Base-by-base conservation (phyloP, 371 early-diverging fungal species). In the Synchytrium microbalum region DNA sequence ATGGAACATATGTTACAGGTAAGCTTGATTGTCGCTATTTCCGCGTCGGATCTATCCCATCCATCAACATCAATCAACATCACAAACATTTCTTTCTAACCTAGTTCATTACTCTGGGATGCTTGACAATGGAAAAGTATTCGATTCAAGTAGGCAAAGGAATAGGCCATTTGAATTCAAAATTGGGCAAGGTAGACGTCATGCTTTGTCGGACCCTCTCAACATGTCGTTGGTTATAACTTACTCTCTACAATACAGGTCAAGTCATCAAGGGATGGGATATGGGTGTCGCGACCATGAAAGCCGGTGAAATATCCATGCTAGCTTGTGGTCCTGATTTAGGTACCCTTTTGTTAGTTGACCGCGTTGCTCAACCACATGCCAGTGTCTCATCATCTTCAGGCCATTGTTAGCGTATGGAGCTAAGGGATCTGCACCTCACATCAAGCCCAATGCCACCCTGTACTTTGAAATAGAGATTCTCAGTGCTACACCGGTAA, bases 221-320 rank as follows among this genome's bases (percentile, higher is more conserved):
- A n/a, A n/a, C n/a, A n/a, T n/a, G n/a, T n/a, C n/a, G n/a, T n/a
- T n/a, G n/a, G n/a, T n/a, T n/a, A n/a, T n/a, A n/a, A n/a, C n/a
- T n/a, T n/a, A n/a, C n/a, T n/a, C n/a, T n/a, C n/a, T n/a, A n/a
- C n/a, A n/a, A n/a, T 69, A 82, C 85, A 63, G 93, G 93, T 26
- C 82, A 81, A 64, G 92, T 96, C 65, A 95, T 97, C 79, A 71
- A 76, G 61, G 95, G 93, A 67, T 90, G 90, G 89, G 88, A 89
- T 64, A 74, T 81, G 61, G 75, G 75, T 28, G 30, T 76, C n/a
- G 67, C 65, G 60, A 69, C 68, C 67, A 83, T 95, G 84, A 81
- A 85, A 61, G 58, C 91, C 23, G 75, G 73, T 32, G 79, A 79
- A 60, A 25, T 69, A 23, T 59, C 68, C 19, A 67, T 68, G 51